Conservation (phyloP, 1,139 yeast species). For the Wickerhamiella pararugosa region DNA sequence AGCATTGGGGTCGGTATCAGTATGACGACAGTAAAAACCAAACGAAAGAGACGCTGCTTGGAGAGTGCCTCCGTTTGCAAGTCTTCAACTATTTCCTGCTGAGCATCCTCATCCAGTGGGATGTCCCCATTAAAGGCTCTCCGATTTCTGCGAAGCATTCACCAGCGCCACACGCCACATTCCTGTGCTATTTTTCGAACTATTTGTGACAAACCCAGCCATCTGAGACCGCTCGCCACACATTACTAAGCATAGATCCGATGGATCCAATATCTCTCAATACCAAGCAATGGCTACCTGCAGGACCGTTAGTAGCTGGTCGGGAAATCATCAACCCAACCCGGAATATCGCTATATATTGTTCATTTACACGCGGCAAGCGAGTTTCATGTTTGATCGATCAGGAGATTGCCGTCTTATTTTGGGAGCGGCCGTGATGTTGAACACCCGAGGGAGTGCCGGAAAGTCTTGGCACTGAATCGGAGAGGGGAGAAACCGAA, state of each 20-base stretch:
- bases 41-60: conserved; percentile 15
- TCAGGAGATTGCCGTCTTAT: too few relatives aligned
- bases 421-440: too few relatives aligned
- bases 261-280: not conserved
- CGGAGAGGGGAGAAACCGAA: too few relatives aligned
- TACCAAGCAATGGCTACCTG: too few relatives aligned
- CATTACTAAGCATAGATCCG: not conserved
- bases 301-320: too few relatives aligned
- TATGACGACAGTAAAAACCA: conserved; percentile 14
- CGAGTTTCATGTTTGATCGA: too few relatives aligned
- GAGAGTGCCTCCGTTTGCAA: conserved; percentile 18
- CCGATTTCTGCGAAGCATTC: conserved; percentile 7
- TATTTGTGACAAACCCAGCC: not conserved
- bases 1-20: conserved; percentile 24
- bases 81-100: conserved; percentile 19
- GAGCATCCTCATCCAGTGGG: conserved; percentile 18
- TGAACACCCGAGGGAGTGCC: too few relatives aligned
- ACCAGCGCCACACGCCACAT: not conserved
- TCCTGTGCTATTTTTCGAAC: not conserved
- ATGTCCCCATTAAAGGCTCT: conserved; percentile 9
- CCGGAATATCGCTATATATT: too few relatives aligned
- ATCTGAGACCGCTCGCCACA: not conserved
- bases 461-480: too few relatives aligned
- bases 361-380: too few relatives aligned
- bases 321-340: too few relatives aligned